A percentile compares a stretch with the other conserved stretches of the same genome.
phyloP scores from a whole-genome alignment of 331 rosid genomes.

The Quercus phellos region DNA sequence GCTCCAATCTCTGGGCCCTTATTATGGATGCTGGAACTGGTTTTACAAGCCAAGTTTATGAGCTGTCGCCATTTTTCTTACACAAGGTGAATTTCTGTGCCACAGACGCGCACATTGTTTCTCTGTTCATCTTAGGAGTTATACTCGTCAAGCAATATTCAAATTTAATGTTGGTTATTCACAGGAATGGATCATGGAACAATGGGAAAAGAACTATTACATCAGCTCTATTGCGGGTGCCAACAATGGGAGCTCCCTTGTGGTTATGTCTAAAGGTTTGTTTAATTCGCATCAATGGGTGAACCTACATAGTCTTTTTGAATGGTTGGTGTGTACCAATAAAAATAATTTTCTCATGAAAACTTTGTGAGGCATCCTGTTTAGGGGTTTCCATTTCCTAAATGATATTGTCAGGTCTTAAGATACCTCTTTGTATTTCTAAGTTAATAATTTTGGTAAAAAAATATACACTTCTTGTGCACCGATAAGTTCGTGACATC shows the following conservation, averaged over 20 bases:
- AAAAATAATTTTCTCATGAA: not conserved
- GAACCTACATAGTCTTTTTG: not conserved
- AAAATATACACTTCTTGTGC: not conserved
- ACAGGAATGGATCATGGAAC: conserved; percentile 97
- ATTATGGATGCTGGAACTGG: conserved; percentile 98
- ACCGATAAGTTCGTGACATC: not conserved
- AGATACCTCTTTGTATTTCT: not conserved
- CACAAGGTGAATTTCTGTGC: conserved; percentile 61
- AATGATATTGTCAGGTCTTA: not conserved
- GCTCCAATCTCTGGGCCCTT: conserved; percentile 96
- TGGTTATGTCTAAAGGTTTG: conserved; percentile 92
- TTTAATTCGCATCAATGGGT: not conserved
- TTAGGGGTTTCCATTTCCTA: not conserved
- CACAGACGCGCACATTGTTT: not conserved
- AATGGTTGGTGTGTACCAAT: not conserved
- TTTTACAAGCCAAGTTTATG: conserved; percentile 72
- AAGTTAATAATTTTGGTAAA: not conserved
- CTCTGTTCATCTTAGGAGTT: not conserved
- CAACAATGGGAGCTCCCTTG: conserved; percentile 79
- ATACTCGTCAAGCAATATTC: not conserved
- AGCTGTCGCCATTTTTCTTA: conserved; percentile 71
- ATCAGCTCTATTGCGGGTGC: conserved; percentile 88
- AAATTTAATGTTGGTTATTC: conserved; percentile 8
- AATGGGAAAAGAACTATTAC: conserved; percentile 91
- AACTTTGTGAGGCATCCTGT: not conserved